Evolutionary conservation across 78 protist genomes (phyloP).

Genomic region (Tieghemostelium lacteum): DNA sequence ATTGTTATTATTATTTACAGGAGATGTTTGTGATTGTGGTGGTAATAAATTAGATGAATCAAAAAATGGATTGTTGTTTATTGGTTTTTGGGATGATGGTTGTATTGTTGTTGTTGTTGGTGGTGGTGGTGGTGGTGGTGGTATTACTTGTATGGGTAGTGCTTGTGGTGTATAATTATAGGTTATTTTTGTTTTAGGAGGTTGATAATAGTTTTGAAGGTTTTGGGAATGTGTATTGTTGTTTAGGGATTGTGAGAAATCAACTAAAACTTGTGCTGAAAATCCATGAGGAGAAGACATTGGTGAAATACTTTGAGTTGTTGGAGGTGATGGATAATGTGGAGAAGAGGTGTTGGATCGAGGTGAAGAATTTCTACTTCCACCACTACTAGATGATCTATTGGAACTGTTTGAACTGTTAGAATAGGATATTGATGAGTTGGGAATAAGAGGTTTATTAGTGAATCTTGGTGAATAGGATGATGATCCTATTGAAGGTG

Average conservation of each 20-base stretch:
- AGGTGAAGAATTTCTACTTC: not conserved
- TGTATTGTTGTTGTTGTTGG: not conserved
- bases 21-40: not conserved
- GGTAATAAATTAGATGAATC: not conserved
- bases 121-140: conserved; percentile 3
- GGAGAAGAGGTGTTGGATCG: no score
- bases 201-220: not conserved
- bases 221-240: not conserved
- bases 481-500: no score
- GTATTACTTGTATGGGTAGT: not conserved
- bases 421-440: no score
- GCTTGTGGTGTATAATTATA: not conserved
- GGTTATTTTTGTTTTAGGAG: not conserved
- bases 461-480: no score
- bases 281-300: no score
- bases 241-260: no score
- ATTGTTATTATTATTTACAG: not conserved
- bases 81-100: not conserved
- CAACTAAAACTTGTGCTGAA: no score
- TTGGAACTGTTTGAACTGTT: no score
- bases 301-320: no score
- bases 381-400: not conserved
- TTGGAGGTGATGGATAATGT: no score
- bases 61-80: not conserved
- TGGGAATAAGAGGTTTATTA: no score